Base-by-base conservation (phyloP, 495 filamentous ascomycete genomes). In the Astrocystis sublimbata region DNA sequence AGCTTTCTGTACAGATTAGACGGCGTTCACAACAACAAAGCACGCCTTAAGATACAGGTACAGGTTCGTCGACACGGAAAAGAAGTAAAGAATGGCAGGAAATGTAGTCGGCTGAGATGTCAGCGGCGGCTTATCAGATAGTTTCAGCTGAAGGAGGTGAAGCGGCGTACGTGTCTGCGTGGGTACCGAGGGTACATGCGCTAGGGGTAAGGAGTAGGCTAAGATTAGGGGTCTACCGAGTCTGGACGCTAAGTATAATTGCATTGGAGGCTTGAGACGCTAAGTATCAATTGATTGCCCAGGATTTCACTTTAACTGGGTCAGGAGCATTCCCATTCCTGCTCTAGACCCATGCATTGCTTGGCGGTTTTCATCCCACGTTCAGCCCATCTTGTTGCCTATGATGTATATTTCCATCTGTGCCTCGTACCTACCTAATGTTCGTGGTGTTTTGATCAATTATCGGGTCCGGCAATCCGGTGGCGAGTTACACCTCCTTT, bases 121-220 rank as follows among this genome's bases (percentile, higher is more conserved):
- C 13, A 30, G 8, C n/a, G 10, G 31, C 21, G 10, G 31, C 21
- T 21, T 54, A 23, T 56, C 23, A 31, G 23, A 41, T 36, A 21
- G 52, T 56, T 56, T 57, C 54, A 57, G 54, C 54, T 57, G 24
- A 24, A 36, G 26, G 23, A 31, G 23, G 24, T 7, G 26, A 24
- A 6, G 12, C 21, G 42, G 52, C 23, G 33, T 56, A 57, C 54
- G 54, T 57, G 40, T 26, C 40, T 57, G n/a, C 24, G 15, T 17
- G 46, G 24, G 46, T 49, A 49, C 45, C 24, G 15, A 8, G 46
- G 24, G 46, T 49, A 49, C 45, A 26, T 49, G 23, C 45, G 45
- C 45, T 21, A 49, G 23, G 23, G 8, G 41, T 4, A 45, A 45
- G 41, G 41, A 12, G 1, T 2, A 17, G n/a, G n/a, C n/a, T n/a